Evolutionary conservation across 148 eudicot species (phyloP), one percentile per base, ranked within the genome.

Genomic region (Spergularia bocconei): DNA sequence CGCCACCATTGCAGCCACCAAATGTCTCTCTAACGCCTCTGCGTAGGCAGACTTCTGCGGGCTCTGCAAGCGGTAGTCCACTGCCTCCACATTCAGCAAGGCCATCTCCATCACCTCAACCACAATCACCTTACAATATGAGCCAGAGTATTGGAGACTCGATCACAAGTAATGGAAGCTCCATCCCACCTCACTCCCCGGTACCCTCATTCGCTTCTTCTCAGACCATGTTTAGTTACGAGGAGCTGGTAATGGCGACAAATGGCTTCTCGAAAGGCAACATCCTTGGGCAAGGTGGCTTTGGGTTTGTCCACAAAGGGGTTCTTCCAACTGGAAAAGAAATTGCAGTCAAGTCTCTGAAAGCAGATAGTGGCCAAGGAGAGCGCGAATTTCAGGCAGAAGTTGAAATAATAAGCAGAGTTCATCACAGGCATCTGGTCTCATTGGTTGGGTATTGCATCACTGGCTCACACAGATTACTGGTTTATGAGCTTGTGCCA

Each of bases 341-440:
- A 67, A 87, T 93, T 33, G 97, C 98, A 19, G 85, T 93, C 44
- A 93, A 93, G 86, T 91, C 91, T 79, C 83, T 93, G 20, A 93
- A 88, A 81, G 76, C 85, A 36, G 93, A 88, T 57, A 88, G 97
- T 77, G 97, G 88, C 11, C 97, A 93, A 52, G 98, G 98, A 7
- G 97, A 88, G 73, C 86, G 93, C 7, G 98, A 93, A 75, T 93
- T 93, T 73, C 90, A 84, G 80, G 97, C 93, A 13, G 97, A 93
- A 82, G 89, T 93, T 81, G 98, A 93, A 74, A 91, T 84, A 68
- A 91, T 93, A 78, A 93, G 91, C 76, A 84, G 98, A 16, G 98
- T 94, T n/a, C 98, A 94, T 83, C 98, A 94, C 73, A 86, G 90
- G 77, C 98, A 91, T 87, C 97, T 94, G 62, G 98, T 94, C 72